phyloP scores from a whole-genome alignment of 1,139 yeast species.

The Saccharomyces hybrid region DNA sequence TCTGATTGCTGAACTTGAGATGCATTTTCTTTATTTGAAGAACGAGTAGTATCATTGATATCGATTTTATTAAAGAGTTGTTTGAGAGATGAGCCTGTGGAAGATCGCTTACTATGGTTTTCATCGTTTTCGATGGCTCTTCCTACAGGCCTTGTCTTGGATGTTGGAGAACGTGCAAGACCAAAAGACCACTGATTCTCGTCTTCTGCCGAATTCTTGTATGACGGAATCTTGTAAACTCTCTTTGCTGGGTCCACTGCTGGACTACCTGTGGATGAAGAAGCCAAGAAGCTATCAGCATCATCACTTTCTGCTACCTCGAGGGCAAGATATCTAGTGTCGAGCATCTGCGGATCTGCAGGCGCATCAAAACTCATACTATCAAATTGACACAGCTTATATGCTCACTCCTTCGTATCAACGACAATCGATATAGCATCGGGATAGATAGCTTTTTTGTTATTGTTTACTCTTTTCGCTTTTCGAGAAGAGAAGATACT shows the following conservation, averaged over 20 bases:
- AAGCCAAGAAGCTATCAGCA: neutral
- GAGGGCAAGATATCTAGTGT: neutral
- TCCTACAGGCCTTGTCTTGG: conserved; percentile 19
- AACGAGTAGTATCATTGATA: conserved; percentile 12
- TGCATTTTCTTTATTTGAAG: neutral
- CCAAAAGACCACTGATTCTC: conserved; percentile 22
- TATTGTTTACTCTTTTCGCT: neutral
- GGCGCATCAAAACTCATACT: neutral
- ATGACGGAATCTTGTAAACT: neutral
- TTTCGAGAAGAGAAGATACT: neutral
- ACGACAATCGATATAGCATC: too few relatives aligned
- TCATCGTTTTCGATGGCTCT: neutral
- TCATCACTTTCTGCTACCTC: neutral
- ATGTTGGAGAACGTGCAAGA: conserved; percentile 22
- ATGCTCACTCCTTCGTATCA: too few relatives aligned
- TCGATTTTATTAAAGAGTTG: conserved; percentile 26
- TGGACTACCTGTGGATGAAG: neutral
- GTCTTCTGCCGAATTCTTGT: neutral
- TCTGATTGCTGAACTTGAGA: neutral
- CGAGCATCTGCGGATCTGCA: neutral
- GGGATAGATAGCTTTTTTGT: neutral
- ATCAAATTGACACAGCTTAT: too few relatives aligned
- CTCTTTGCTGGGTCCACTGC: neutral
- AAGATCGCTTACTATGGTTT: conserved; percentile 17
- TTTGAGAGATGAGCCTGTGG: conserved; percentile 29